These are phyloP conservation scores for Boletus insuetus DNA, from an alignment of 768 basidiomycete genomes.

Conservation along the genomic window DNA sequence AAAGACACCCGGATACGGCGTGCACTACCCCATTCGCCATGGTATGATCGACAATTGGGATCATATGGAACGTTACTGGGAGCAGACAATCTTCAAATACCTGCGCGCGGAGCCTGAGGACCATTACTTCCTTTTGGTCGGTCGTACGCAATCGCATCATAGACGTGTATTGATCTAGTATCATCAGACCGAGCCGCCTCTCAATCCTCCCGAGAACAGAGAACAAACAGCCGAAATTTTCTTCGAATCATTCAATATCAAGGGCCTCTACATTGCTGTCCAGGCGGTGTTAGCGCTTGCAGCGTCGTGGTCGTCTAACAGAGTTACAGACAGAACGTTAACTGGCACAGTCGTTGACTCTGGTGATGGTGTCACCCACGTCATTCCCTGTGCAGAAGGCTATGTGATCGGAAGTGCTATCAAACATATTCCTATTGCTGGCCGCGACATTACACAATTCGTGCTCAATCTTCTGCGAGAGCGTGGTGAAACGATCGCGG, in stretches of 20 bases:
- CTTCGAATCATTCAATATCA: conserved; percentile 99
- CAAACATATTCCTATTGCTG: conserved; percentile 98
- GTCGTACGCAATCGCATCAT: conserved; percentile 28
- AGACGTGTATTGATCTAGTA: not conserved
- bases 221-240: conserved; percentile 99
- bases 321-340: conserved; percentile 84
- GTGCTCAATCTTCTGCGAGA: conserved; percentile 95
- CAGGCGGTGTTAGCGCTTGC: conserved; percentile 98
- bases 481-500: conserved; percentile 85
- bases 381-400: conserved; percentile 93
- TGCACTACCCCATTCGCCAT: conserved; percentile 96
- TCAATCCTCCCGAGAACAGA: conserved; percentile 97
- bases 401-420: conserved; percentile 99
- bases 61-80: conserved; percentile 99
- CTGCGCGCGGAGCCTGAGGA: conserved; percentile 97
- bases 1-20: conserved; percentile 90
- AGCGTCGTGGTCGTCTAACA: conserved; percentile 93
- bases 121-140: conserved; percentile 94
- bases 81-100: conserved; percentile 99
- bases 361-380: conserved; percentile 98
- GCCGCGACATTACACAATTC: conserved; percentile 95
- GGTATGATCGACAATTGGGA: conserved; percentile 99
- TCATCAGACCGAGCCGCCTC: conserved; percentile 92
- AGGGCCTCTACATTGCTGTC: conserved; percentile 96
- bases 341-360: conserved; percentile 99